Evolutionary conservation across 2,329 filamentous ascomycete genomes (phyloP).

Genomic region (Claviceps fusiformis): DNA sequence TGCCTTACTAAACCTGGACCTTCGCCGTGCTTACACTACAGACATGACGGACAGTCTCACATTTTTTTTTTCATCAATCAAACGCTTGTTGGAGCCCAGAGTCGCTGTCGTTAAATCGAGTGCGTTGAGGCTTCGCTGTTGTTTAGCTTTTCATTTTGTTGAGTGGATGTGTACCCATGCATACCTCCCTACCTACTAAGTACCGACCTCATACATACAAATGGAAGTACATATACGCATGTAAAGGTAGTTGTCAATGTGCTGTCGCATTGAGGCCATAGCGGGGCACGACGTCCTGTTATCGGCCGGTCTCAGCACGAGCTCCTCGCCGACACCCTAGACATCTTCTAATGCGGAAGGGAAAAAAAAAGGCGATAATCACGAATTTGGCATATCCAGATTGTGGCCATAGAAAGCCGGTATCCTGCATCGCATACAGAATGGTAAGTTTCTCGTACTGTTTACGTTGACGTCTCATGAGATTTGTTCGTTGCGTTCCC

Average conservation of each 20-base stretch:
- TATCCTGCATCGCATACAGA: background rate
- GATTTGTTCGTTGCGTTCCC: background rate
- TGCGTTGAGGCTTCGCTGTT: background rate
- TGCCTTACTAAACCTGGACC: background rate
- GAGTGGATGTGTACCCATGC: too few species aligned
- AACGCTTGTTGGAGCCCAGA: background rate
- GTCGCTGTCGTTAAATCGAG: background rate
- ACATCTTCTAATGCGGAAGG: background rate
- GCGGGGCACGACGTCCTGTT: background rate
- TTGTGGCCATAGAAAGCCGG: background rate
- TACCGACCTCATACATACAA: background rate
- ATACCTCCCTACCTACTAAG: background rate
- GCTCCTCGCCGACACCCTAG: background rate
- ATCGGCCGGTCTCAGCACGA: background rate
- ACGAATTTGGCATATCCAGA: background rate
- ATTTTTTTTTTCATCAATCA: too few species aligned
- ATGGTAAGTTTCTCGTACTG: background rate
- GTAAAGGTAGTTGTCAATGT: background rate
- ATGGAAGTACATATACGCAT: background rate
- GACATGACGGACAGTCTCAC: background rate
- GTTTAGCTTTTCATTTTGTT: background rate
- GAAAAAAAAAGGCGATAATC: background rate
- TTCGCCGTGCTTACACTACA: background rate
- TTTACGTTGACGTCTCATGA: background rate
- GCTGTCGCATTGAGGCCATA: background rate